These are phyloP conservation scores for Sugiyamaella boreocaroliniensis DNA, from an alignment of 805 yeast genomes.

Conservation along the genomic window DNA sequence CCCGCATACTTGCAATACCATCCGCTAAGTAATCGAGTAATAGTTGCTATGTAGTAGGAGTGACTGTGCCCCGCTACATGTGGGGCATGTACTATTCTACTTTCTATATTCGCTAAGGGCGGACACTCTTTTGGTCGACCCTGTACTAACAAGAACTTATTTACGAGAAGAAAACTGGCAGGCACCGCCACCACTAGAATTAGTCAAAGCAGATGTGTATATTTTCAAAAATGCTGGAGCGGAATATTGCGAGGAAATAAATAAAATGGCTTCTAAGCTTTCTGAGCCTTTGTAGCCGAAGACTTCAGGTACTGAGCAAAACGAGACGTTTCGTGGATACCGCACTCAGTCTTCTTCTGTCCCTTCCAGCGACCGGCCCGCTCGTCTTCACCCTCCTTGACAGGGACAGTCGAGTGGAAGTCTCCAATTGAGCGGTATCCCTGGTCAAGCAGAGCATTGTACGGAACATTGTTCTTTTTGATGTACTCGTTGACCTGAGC, in stretches of 20 bases:
- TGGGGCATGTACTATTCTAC: too few relatives aligned
- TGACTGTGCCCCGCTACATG: too few relatives aligned
- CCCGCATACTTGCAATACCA: too few relatives aligned
- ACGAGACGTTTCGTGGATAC: slow-evolving; percentile 77
- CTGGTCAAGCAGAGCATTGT: slow-evolving; percentile 71
- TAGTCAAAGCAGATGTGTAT: too few relatives aligned
- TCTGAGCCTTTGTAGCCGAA: slow-evolving; percentile 1
- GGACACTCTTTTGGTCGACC: too few relatives aligned
- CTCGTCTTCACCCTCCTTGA: slow-evolving; percentile 87
- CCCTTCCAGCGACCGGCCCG: slow-evolving; percentile 98
- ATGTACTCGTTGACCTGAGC: slow-evolving; percentile 63
- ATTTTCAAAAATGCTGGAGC: not conserved
- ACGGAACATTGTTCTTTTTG: slow-evolving; percentile 68
- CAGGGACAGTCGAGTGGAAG: slow-evolving; percentile 90
- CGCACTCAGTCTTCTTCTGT: slow-evolving; percentile 86
- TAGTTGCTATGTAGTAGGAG: too few relatives aligned
- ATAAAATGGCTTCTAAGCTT: not conserved
- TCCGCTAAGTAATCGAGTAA: too few relatives aligned
- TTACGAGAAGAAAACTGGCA: too few relatives aligned
- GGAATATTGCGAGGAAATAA: not conserved
- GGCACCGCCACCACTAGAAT: too few relatives aligned
- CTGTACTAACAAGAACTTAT: too few relatives aligned
- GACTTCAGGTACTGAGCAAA: slow-evolving; percentile 47
- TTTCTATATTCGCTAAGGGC: too few relatives aligned
- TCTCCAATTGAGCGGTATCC: slow-evolving; percentile 94